Evolutionary conservation across 2,329 filamentous ascomycete genomes (phyloP), one percentile per base, ranked within the genome.

Genomic region (Aspergillus glaucus): DNA sequence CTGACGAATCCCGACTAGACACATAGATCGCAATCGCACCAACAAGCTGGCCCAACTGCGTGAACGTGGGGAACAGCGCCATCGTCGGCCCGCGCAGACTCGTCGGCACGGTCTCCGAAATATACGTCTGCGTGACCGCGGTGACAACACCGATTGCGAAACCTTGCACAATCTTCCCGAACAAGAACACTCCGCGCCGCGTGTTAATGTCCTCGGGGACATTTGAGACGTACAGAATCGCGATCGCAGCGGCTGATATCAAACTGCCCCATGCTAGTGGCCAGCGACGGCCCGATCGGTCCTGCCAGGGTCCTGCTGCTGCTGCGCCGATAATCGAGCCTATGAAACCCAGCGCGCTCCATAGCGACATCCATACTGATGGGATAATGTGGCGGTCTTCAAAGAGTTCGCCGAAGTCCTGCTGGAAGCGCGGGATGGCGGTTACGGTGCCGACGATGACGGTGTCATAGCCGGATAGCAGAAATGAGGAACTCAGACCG

Each of bases 1-100:
- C 1, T n/a, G 61, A 58, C 34, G 51, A 21, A 12, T 55, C 51
- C 26, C 60, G 47, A 9, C 66, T 50, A 41, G 62, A 54, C n/a
- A 60, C 61, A 47, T 66, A 75, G 19, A 77, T 69, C 15, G 75
- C 67, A 8, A 65, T 56, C 7, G 71, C 66, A 1, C 75, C 76
- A 8, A 76, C 64, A 14, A 79, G 61, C 56, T 79, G 74, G 7
- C 75, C 76, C 0, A 77, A 52, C 3, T 78, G 65, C 15, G 70
- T 75, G 55, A 78, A 76, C 3, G 72, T 70, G 4, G 76, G 75
- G 45, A 78, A 73, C 41, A 78, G 67, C 1, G 75, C 73, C 56
- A 79, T 69, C 2, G 72, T 66, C 0, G 75, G 70, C 2, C 73
- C 76, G 32, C 76, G 67, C 6, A 79, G 64, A 3, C 61, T 63